These are phyloP conservation scores for Calonectria naviculata DNA, from an alignment of 2,329 filamentous ascomycete genomes.

Conservation along the genomic window DNA sequence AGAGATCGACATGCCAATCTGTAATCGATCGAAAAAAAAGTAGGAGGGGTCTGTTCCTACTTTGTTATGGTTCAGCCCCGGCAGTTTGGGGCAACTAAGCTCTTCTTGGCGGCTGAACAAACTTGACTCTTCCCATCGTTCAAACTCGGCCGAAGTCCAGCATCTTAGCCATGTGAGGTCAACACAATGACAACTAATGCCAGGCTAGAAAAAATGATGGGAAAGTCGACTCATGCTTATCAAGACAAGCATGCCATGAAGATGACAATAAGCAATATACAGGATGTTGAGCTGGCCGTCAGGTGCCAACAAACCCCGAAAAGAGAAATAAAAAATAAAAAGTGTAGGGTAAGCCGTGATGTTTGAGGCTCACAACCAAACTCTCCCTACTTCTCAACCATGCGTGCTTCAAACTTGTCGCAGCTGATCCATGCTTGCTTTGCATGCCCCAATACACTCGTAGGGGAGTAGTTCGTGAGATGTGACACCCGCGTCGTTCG, in stretches of 20 bases:
- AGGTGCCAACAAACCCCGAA: neutral
- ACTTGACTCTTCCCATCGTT: no score
- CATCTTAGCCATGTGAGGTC: neutral
- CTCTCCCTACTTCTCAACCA: neutral
- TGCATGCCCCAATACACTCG: no score
- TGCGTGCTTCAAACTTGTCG: neutral
- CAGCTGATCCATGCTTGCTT: neutral
- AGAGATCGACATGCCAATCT: slow-evolving; percentile 5
- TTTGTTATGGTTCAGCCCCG: neutral
- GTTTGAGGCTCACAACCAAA: neutral
- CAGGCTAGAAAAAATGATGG: neutral
- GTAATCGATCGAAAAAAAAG: neutral
- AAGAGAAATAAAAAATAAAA: neutral
- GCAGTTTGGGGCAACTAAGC: neutral
- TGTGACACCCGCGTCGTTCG: neutral
- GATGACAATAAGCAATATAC: neutral
- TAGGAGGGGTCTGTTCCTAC: neutral
- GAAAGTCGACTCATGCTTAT: neutral
- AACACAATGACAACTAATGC: neutral
- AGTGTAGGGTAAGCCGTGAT: neutral
- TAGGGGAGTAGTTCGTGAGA: no score
- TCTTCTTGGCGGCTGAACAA: neutral
- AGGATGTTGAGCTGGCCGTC: neutral
- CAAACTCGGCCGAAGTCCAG: neutral
- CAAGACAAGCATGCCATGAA: neutral